Evolutionary conservation across 148 eudicot genomes (phyloP).

Genomic region (Silene uniflora): DNA sequence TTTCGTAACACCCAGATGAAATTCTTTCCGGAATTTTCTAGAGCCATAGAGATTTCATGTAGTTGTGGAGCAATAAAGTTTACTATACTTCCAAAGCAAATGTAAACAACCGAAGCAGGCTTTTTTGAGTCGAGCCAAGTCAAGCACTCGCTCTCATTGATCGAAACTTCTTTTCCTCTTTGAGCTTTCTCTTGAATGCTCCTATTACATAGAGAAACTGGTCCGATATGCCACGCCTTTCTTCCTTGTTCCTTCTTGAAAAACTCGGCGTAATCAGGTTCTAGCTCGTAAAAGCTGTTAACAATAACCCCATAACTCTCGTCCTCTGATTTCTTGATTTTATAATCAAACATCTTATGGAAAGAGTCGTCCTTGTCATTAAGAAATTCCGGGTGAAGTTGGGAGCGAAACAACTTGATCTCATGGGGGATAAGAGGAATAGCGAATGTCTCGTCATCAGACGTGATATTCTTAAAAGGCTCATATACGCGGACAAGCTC

Average conservation of each 20-base stretch:
- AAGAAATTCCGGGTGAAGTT: not conserved
- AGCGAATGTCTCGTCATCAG: constrained; percentile 20
- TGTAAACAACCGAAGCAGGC: constrained; percentile 13
- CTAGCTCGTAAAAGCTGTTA: constrained; percentile 36
- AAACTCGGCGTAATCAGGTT: constrained; percentile 27
- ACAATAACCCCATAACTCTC: constrained; percentile 28
- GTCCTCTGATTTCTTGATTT: constrained; percentile 8
- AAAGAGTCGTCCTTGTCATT: not conserved
- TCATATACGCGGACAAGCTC: constrained; percentile 12
- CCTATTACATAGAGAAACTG: constrained; percentile 12
- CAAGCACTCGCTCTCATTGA: constrained; percentile 11
- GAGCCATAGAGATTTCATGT: constrained; percentile 16
- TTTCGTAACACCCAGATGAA: constrained; percentile 17
- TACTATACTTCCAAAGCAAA: constrained; percentile 12
- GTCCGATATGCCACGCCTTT: constrained; percentile 17
- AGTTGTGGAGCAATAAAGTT: constrained; percentile 6
- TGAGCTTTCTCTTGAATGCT: constrained; percentile 4
- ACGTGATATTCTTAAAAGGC: constrained; percentile 21
- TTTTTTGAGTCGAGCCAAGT: constrained; percentile 19
- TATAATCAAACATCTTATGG: not conserved
- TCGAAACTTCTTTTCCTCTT: constrained; percentile 1
- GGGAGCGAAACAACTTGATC: constrained; percentile 15
- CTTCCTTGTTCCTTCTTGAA: constrained; percentile 13
- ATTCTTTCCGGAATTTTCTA: constrained; percentile 8
- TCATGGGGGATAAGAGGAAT: constrained; percentile 29